These are phyloP conservation scores for Cryptococcus sp. DNA, from an alignment of 1,284 basidiomycete genomes.

Conservation along the genomic window DNA sequence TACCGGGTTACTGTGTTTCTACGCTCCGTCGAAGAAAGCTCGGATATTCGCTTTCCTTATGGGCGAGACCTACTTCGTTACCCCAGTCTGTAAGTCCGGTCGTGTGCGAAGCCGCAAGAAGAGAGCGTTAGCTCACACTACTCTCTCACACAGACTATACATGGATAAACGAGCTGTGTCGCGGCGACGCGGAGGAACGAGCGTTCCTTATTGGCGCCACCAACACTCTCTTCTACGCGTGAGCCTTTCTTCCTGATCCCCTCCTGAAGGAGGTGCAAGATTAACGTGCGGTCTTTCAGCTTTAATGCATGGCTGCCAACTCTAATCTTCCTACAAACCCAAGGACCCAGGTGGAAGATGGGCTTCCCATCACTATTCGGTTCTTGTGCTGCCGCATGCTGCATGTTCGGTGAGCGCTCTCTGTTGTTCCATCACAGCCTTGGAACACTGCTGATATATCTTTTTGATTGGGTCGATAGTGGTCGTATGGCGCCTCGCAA, in stretches of 20 bases:
- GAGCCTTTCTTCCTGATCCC: background rate
- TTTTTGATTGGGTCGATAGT: no score
- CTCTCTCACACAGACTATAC: constrained; percentile 14
- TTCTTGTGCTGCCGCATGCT: background rate
- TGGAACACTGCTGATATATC: no score
- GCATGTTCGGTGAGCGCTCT: background rate
- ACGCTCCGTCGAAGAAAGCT: background rate
- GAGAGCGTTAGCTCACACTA: no score
- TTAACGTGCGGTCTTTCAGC: background rate
- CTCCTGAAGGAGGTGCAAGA: background rate
- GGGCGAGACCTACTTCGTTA: constrained; percentile 7
- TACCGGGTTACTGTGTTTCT: constrained; percentile 4
- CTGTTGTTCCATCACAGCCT: no score
- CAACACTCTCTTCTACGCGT: constrained; percentile 17
- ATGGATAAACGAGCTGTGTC: constrained; percentile 25
- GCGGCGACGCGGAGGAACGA: constrained; percentile 11
- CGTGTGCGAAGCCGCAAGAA: no score
- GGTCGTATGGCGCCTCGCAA: no score
- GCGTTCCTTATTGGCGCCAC: constrained; percentile 20
- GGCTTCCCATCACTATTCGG: constrained; percentile 1
- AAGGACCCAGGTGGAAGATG: constrained; percentile 2
- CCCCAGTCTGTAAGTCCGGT: constrained; percentile 2
- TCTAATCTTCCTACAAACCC: background rate
- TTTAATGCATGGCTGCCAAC: constrained; percentile 2
- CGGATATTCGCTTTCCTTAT: constrained; percentile 4